A percentile compares a stretch with the other conserved stretches of the same genome.
These are phyloP conservation scores for Paulownia fortunei DNA, from an alignment of 257 asterid genomes.

Conservation along the genomic window DNA sequence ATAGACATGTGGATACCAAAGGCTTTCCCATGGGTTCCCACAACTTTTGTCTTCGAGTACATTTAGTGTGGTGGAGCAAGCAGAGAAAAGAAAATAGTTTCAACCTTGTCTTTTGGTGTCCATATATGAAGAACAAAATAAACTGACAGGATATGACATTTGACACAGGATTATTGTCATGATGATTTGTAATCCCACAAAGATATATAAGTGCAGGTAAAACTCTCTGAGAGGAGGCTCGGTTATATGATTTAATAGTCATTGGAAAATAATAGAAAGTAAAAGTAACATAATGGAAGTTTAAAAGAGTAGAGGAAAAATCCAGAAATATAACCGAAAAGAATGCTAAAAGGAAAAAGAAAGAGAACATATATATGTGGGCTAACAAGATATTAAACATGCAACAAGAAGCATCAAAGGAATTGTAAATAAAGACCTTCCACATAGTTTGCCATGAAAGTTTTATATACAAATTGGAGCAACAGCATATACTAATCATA, in stretches of 20 bases:
- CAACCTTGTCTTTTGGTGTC: not conserved
- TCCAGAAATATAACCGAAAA: not conserved
- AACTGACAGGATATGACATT: too few species aligned
- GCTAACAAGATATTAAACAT: constrained; percentile 12
- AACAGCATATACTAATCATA: not conserved
- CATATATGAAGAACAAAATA: not conserved
- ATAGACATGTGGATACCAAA: not conserved
- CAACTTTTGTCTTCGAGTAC: not conserved
- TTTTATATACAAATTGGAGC: not conserved
- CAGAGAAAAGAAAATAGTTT: not conserved
- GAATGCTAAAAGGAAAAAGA: not conserved
- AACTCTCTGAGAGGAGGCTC: not conserved
- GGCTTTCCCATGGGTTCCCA: not conserved
- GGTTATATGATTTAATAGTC: not conserved
- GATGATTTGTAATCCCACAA: not conserved
- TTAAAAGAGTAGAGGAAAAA: not conserved
- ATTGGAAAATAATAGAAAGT: not conserved
- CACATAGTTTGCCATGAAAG: not conserved
- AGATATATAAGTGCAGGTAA: not conserved
- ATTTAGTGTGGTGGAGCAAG: not conserved
- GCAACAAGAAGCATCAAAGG: constrained; percentile 9
- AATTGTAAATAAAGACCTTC: not conserved
- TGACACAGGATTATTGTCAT: not conserved
- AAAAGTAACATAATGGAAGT: not conserved
- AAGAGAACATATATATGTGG: not conserved